Percentiles rank a stretch among this genome's conserved stretches.
Conservation (phyloP, 2,329 filamentous ascomycete species). For the Simplicillium sp. region DNA sequence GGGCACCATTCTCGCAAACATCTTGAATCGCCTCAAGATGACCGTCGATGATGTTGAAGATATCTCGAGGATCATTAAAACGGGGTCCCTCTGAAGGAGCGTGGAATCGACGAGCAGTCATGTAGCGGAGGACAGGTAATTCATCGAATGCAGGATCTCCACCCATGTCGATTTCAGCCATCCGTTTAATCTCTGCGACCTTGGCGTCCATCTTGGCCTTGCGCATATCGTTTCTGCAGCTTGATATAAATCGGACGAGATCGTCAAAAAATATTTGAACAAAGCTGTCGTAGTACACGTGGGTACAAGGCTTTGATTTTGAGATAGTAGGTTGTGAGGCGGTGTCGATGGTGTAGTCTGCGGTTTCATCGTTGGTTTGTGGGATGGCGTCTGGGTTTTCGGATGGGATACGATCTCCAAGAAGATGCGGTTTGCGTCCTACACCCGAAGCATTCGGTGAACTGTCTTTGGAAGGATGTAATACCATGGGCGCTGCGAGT, state of each 20-base stretch:
- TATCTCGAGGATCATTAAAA: not conserved
- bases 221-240: conserved; percentile 72
- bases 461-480: conserved; percentile 13
- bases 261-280: conserved; percentile 77
- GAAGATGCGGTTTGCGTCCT: too few species aligned
- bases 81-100: too few species aligned
- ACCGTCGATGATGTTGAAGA: not conserved
- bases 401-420: too few species aligned
- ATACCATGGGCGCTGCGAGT: conserved; percentile 36
- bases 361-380: too few species aligned
- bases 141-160: not conserved
- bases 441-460: too few species aligned
- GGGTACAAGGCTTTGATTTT: conserved; percentile 52
- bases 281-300: conserved; percentile 87
- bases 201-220: conserved; percentile 80
- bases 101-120: too few species aligned
- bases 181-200: conserved; percentile 54
- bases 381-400: too few species aligned
- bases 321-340: conserved; percentile 50
- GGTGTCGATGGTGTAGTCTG: conserved; percentile 24
- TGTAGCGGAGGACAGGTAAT: not conserved
- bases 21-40: not conserved
- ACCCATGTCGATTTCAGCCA: conserved; percentile 47
- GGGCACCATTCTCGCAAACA: not conserved
- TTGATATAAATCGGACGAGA: conserved; percentile 72